Conservation (phyloP, 176 grass and related monocot species). For the Musa troglodytarum region DNA sequence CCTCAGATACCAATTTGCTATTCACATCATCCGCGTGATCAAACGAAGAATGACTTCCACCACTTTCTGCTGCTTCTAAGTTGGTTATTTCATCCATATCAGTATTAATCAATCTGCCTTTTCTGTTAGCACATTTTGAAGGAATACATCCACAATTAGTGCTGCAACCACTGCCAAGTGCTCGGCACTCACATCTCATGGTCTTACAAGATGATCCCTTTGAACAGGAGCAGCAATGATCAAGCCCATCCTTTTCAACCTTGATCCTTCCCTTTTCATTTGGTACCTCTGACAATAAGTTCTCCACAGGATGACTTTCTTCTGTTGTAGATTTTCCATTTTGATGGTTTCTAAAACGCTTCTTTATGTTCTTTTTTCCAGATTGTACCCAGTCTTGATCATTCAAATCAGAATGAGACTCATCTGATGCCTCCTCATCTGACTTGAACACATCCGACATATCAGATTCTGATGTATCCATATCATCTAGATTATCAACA, state of each 20-base stretch:
- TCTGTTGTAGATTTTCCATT: conserved; percentile 22
- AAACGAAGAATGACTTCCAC: conserved; percentile 25
- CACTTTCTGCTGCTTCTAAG: conserved; percentile 10
- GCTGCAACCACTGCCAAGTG: conserved; percentile 36
- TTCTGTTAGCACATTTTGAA: conserved; percentile 70
- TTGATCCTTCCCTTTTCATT: conserved; percentile 20
- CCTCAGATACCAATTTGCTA: conserved; percentile 36
- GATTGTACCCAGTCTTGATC: conserved; percentile 41
- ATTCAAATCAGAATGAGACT: conserved; percentile 30
- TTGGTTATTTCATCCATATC: conserved; percentile 17
- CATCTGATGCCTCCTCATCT: conserved; percentile 11
- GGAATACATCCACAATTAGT: conserved; percentile 43
- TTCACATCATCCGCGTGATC: conserved; percentile 29
- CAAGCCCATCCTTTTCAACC: conserved; percentile 14
- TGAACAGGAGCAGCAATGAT: conserved; percentile 54
- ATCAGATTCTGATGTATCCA: conserved; percentile 89
- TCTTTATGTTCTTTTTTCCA: conserved; percentile 30
- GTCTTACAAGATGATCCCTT: conserved; percentile 64
- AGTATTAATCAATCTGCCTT: conserved; percentile 15
- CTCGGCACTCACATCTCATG: conserved; percentile 67
- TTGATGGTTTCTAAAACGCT: conserved; percentile 14
- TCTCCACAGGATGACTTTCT: conserved; percentile 1
- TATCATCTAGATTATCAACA: conserved; percentile 36
- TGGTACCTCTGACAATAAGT: conserved; percentile 13
- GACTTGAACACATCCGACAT: conserved; percentile 37